Evolutionary conservation across 805 yeast genomes (phyloP).

Genomic region (Groenewaldozyma tartarivorans): DNA sequence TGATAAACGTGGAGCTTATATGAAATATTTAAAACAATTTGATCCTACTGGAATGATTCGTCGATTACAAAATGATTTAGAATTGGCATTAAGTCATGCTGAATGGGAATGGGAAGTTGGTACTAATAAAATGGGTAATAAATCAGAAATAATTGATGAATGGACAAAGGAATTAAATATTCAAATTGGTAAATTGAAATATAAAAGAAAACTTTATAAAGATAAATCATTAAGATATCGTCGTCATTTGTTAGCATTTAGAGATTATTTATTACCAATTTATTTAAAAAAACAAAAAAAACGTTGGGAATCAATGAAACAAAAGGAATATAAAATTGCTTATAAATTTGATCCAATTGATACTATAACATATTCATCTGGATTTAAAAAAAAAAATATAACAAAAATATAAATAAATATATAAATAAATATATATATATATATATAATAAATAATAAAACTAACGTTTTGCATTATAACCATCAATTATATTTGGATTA

Average conservation of each 20-base stretch:
- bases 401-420: not conserved
- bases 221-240: not conserved
- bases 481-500: not conserved
- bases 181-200: not conserved
- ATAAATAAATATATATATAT: not conserved
- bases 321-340: not conserved
- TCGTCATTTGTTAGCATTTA: not conserved
- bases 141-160: not conserved
- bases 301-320: not conserved
- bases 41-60: not conserved
- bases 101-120: slow-evolving; percentile 4
- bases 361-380: not conserved
- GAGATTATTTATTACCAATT: not conserved
- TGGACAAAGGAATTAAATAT: not conserved
- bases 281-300: too few species aligned
- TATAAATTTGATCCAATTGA: not conserved
- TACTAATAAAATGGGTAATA: too few species aligned
- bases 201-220: not conserved
- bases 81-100: slow-evolving; percentile 5
- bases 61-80: not conserved
- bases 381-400: not conserved
- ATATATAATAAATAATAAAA: not conserved
- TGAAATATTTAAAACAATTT: not conserved
- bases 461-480: not conserved
- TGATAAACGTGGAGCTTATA: not conserved